A percentile compares a stretch with the other conserved stretches of the same genome.
Evolutionary conservation across 2,329 filamentous ascomycete genomes (phyloP).

Genomic region (Diaporthe citri): DNA sequence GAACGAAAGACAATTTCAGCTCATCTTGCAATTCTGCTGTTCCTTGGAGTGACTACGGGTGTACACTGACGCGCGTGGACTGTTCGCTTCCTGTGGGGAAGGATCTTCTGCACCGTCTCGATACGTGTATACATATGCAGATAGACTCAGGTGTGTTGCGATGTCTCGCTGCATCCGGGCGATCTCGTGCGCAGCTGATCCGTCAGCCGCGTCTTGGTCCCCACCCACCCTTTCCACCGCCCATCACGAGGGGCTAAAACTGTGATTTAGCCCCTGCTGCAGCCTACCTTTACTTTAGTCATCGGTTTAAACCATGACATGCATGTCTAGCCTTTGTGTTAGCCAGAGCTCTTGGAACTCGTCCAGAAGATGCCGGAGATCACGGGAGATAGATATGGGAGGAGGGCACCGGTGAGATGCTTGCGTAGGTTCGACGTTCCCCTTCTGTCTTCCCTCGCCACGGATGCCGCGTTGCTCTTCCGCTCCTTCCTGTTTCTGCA

Average conservation of each 20-base stretch:
- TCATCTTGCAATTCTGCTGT: constrained; percentile 1
- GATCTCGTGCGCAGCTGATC: constrained; percentile 23
- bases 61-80: background rate
- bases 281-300: background rate
- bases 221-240: background rate
- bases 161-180: background rate
- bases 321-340: constrained; percentile 12
- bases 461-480: background rate
- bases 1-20: constrained; percentile 3
- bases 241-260: constrained; percentile 36
- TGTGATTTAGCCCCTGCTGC: constrained; percentile 26
- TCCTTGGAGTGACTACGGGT: background rate
- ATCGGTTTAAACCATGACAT: background rate
- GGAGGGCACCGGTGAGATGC: background rate
- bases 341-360: background rate
- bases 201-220: constrained; percentile 1
- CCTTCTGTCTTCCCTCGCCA: background rate
- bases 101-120: background rate
- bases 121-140: background rate
- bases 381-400: background rate
- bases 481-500: background rate
- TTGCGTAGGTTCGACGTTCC: background rate
- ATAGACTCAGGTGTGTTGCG: background rate
- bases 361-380: constrained; percentile 9
- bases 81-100: background rate